phyloP scores from a whole-genome alignment of 129 eudicot genomes.

The Lactuca saligna region DNA sequence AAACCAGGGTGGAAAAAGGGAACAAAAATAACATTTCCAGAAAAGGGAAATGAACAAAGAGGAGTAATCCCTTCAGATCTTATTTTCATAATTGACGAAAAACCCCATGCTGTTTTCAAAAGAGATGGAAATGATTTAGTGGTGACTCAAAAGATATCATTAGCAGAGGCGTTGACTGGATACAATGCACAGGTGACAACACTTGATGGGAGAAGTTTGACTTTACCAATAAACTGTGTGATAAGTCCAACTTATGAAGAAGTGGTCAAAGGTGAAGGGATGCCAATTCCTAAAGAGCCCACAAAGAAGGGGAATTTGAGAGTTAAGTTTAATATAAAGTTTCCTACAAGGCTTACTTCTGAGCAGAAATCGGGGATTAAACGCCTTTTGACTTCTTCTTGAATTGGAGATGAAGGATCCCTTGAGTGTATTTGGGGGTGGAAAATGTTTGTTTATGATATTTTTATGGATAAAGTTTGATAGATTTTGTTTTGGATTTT shows the following conservation, averaged over 20 bases:
- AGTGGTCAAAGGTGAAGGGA: conserved; percentile 67
- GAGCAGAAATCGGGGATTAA: conserved; percentile 70
- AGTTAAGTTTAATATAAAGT: conserved; percentile 62
- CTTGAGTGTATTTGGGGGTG: background rate
- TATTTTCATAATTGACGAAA: conserved; percentile 64
- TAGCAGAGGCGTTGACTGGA: conserved; percentile 69
- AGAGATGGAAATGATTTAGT: conserved; percentile 72
- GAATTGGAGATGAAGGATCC: background rate
- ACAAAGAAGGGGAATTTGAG: conserved; percentile 56
- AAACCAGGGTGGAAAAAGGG: conserved; percentile 88
- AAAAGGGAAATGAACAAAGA: conserved; percentile 70
- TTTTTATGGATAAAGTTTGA: conserved; percentile 1
- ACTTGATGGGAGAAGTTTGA: conserved; percentile 56
- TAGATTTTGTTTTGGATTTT: conserved; percentile 7
- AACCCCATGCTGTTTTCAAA: conserved; percentile 59
- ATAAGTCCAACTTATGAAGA: conserved; percentile 68
- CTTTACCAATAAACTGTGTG: conserved; percentile 56
- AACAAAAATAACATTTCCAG: conserved; percentile 68
- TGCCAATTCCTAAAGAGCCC: conserved; percentile 76
- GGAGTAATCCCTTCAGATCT: conserved; percentile 64
- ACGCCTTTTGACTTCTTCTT: conserved; percentile 39
- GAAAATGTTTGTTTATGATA: background rate
- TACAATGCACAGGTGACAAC: conserved; percentile 59
- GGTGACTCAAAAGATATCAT: conserved; percentile 51
- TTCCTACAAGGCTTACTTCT: conserved; percentile 55